These are phyloP conservation scores for Sarocladium brachiariae DNA, from an alignment of 2,329 filamentous ascomycete species.

Conservation along the genomic window DNA sequence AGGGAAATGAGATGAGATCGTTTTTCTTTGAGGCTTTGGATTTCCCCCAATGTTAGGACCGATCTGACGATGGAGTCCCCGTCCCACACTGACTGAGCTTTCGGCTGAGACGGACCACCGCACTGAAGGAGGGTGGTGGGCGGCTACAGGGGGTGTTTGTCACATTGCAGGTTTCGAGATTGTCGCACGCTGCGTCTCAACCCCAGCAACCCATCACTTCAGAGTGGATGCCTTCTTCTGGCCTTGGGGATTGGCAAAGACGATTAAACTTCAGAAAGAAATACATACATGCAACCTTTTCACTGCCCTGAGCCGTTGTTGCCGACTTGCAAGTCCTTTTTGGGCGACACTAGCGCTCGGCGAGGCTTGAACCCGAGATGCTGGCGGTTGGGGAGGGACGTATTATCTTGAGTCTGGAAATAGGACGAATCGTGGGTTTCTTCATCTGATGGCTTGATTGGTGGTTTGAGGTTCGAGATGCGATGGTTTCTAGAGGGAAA, in stretches of 20 bases:
- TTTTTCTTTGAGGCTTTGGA: neutral
- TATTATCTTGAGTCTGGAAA: no score
- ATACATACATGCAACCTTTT: no score
- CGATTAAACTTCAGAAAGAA: no score
- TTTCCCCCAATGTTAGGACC: neutral
- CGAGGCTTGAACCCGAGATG: conserved; percentile 5
- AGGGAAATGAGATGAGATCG: conserved; percentile 5
- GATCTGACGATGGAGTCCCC: neutral
- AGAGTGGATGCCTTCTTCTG: neutral
- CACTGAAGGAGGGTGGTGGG: no score
- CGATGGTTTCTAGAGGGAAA: neutral
- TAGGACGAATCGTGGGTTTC: no score
- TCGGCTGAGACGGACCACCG: neutral
- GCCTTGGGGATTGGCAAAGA: no score
- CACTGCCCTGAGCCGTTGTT: no score
- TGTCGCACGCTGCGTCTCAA: conserved; percentile 7
- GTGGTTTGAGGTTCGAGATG: neutral
- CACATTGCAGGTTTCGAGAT: neutral
- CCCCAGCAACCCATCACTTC: neutral
- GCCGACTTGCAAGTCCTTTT: no score
- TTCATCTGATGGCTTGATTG: neutral
- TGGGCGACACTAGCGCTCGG: conserved; percentile 6
- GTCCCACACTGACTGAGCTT: no score
- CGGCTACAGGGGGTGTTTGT: neutral
- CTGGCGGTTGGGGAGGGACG: neutral